phyloP scores from a whole-genome alignment of 306 rosid genomes.

The Trichosanthes truncata region DNA sequence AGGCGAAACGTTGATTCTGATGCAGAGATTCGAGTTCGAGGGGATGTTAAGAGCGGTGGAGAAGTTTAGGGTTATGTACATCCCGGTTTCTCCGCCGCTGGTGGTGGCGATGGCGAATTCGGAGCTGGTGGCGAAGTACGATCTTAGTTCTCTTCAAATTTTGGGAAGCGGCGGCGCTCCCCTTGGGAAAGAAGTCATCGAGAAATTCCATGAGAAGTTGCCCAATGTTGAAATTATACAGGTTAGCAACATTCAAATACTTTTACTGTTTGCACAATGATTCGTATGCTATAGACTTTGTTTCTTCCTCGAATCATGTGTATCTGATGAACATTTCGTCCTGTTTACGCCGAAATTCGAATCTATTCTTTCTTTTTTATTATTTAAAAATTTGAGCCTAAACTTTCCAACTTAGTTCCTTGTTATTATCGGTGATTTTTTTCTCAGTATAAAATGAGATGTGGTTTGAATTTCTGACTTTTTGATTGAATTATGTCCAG shows the following conservation, averaged over 20 bases:
- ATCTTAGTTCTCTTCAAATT: conserved; percentile 44
- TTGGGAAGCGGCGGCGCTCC: conserved; percentile 77
- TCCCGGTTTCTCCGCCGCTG: conserved; percentile 80
- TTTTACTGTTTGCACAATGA: too few species aligned
- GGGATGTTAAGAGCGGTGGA: conserved; percentile 54
- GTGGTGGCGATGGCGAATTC: conserved; percentile 61
- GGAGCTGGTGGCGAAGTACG: conserved; percentile 41
- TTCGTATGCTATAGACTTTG: too few species aligned
- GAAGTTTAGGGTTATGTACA: conserved; percentile 34
- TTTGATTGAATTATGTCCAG: too few species aligned
- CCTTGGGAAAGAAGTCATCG: conserved; percentile 44
- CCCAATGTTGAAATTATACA: conserved; percentile 46
- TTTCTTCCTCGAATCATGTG: too few species aligned
- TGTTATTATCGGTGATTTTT: too few species aligned
- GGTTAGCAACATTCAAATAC: conserved; percentile 20
- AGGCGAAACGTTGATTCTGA: conserved; percentile 61
- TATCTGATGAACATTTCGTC: too few species aligned
- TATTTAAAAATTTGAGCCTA: too few species aligned
- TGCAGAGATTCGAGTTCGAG: conserved; percentile 58
- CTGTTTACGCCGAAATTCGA: too few species aligned
- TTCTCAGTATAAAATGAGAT: too few species aligned
- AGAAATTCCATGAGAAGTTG: conserved; percentile 34
- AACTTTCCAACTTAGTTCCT: too few species aligned
- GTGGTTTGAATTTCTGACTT: too few species aligned
- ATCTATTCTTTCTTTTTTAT: too few species aligned